Base-by-base conservation (phyloP, 495 filamentous ascomycete genomes). In the Penicillium ucsense region DNA sequence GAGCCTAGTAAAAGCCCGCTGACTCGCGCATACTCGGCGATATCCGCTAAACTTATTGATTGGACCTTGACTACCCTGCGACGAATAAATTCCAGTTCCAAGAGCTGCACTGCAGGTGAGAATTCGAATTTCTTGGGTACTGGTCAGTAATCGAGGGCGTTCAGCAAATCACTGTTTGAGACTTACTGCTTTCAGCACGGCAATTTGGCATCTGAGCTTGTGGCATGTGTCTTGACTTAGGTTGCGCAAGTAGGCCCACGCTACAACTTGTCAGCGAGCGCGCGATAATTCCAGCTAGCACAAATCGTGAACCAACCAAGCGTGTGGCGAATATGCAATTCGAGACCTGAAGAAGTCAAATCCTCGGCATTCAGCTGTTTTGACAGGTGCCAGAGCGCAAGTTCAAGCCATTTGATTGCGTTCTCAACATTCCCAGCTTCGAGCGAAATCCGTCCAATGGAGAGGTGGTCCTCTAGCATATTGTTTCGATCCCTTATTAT, bases 381-480 rank as follows among this genome's bases (percentile, higher is more conserved):
- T 10, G 75, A 66, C 33, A 91, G 69, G 35, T 79, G 58, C 12
- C 82, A 72, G 45, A 80, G 67, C 4, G 88, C 79, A 48, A 83
- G 73, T 45, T 83, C 75, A n/a, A 95, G 63, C 91, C 89, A 95
- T 58, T 77, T 80, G 5, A 74, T 60, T 8, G 85, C 81, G 8
- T 73, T 48, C 4, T 68, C 59, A 55, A 71, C 77, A 50, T 82
- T 66, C n/a, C 66, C 57, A 41, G 74, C 73, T 4, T 57, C 55
- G 1, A 78, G 65, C 30, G 85, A 64, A 30, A 76, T 72, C 46
- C 73, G 77, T 3, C 89, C 87, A 53, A 92, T 84, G 50, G 83
- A 81, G 45, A 82, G 86, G 9, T 88, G 70, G 10, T 82, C 64
- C 54, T 91, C 83, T 12, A 82, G 77, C n/a, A 89, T 72, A 27